Conservation (phyloP, 2,329 filamentous ascomycete genomes). For the Thelonectria blattea region DNA sequence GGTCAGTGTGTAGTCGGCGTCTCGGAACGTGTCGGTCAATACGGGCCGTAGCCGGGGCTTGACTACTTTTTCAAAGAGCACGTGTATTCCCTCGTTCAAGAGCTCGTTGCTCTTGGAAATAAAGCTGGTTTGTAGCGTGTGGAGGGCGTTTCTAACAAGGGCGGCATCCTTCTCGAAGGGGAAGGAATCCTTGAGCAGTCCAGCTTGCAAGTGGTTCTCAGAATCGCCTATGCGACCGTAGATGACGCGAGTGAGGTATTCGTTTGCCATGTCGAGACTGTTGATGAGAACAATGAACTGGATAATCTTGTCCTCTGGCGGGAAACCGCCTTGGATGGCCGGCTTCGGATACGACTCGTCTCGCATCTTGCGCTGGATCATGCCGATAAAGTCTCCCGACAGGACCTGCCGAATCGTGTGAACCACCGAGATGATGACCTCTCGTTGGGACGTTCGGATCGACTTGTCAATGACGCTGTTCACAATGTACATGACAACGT, state of each 20-base stretch:
- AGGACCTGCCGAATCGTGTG: conserved; percentile 82
- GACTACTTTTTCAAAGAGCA: conserved; percentile 86
- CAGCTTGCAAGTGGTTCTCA: conserved; percentile 45
- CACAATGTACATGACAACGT: conserved; percentile 99
- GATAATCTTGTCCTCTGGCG: conserved; percentile 87
- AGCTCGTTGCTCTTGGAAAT: conserved; percentile 80
- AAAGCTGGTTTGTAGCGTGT: conserved; percentile 74
- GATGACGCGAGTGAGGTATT: conserved; percentile 90
- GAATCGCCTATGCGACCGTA: conserved; percentile 64
- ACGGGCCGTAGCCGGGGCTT: conserved; percentile 85
- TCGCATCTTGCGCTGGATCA: conserved; percentile 97
- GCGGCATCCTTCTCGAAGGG: conserved; percentile 78
- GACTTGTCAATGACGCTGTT: conserved; percentile 89
- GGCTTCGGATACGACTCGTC: conserved; percentile 92
- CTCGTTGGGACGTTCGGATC: conserved; percentile 82
- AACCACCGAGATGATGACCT: conserved; percentile 78
- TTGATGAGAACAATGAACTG: conserved; percentile 93
- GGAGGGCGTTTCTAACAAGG: conserved; percentile 72
- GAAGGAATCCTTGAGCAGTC: conserved; percentile 69
- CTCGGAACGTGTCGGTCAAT: conserved; percentile 86
- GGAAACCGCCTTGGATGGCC: conserved; percentile 77
- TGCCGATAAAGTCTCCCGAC: conserved; percentile 88
- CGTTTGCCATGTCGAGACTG: conserved; percentile 89
- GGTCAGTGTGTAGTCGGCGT: conserved; percentile 81
- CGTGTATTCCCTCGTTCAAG: conserved; percentile 81